Base-by-base conservation (phyloP, 2,329 filamentous ascomycete species). In the Colletotrichum caudatum region DNA sequence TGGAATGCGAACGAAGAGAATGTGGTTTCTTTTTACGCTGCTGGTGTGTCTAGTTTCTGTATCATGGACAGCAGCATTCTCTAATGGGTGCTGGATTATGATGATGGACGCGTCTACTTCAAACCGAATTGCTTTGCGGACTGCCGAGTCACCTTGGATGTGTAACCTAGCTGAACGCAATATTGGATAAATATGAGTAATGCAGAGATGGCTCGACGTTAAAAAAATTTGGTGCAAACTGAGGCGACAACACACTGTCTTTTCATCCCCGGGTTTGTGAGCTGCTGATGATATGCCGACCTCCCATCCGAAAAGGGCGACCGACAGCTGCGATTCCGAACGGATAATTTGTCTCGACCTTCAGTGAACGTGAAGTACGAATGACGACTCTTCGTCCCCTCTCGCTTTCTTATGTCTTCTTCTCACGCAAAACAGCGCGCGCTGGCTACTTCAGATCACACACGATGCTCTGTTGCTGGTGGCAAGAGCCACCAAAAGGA, bases 171-270 rank as follows among this genome's bases (percentile, higher is more conserved):
- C 58, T 63, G 60, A 56, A 61, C 54, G 69, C 54, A 58, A 64
- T 71, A 65, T 71, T 71, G 59, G 69, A 69, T 69, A 71, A 65
- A 69, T 56, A 69, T 71, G 69, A 69, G 69, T 71, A 71, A 71
- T 71, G 69, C 69, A 64, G 66, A 69, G 54, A 69, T 71, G 69
- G 69, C 20, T 69, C 64, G 69, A 69, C 44, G 65, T 69, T n/a
- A 5, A 51, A 23, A 5, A 39, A 23, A 9, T 14, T 16, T 6
- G 16, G 8, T 41, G 14, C 16, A n/a, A 29, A 29, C 12, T 5
- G 35, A 35, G 20, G 35, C 11, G 9, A 41, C 39, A 44, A 39
- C 14, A 57, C 18, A 16, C 54, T 23, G 7, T 41, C 7, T 23
- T 26, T 35, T 56, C 14, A n/a, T 23, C 54, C n/a, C n/a, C 20